A percentile compares a stretch with the other conserved stretches of the same genome.
Evolutionary conservation across 1,139 yeast genomes (phyloP).

Genomic region (Sugiyamaella xylanicola): DNA sequence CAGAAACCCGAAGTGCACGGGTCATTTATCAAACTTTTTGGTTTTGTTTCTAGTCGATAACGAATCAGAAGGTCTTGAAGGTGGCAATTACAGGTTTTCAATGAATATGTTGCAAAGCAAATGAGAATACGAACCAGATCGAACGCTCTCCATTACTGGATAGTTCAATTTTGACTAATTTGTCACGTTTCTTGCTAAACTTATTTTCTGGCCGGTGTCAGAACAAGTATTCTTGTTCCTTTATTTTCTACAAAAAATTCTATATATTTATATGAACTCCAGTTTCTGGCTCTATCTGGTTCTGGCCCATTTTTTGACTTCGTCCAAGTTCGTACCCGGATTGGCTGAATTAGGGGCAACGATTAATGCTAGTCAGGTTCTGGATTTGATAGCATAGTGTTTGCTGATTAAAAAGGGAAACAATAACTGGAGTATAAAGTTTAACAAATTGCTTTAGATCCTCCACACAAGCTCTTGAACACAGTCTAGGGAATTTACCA

Average conservation of each 20-base stretch:
- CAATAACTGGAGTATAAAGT: conserved; percentile 11
- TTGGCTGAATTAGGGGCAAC: conserved; percentile 5
- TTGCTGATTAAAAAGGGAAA: conserved; percentile 13
- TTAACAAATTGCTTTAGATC: conserved; percentile 12
- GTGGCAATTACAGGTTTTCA: not conserved
- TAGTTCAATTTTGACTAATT: no score
- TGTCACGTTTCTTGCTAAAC: not conserved
- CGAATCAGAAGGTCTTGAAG: not conserved
- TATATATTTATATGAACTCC: conserved; percentile 10
- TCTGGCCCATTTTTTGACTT: not conserved
- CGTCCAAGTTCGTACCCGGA: conserved; percentile 12
- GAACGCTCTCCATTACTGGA: no score
- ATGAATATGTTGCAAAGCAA: not conserved
- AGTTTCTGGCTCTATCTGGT: not conserved
- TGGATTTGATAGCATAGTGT: conserved; percentile 10
- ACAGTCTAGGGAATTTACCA: no score
- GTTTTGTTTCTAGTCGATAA: not conserved
- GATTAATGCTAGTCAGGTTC: conserved; percentile 7
- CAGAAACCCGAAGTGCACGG: not conserved
- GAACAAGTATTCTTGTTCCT: not conserved
- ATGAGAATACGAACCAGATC: not conserved
- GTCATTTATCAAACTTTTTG: not conserved
- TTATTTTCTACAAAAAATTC: not conserved
- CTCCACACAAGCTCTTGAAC: conserved; percentile 4
- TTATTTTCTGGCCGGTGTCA: not conserved